Evolutionary conservation across 345 rosid species (phyloP).

Genomic region (Toxicodendron radicans): DNA sequence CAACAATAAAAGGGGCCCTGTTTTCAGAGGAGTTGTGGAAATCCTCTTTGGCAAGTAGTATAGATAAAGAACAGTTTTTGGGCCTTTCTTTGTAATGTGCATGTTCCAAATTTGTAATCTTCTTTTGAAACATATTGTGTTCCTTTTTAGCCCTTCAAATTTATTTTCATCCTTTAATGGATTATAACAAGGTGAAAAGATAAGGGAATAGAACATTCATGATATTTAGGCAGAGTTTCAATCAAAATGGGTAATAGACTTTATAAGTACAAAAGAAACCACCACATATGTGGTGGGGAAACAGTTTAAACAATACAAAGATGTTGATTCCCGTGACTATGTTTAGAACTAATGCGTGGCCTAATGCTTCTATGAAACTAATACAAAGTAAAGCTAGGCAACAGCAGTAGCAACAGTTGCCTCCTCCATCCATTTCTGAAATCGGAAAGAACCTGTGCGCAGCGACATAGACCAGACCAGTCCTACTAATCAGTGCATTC

Average conservation of each 20-base stretch:
- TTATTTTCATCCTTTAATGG: too few species aligned
- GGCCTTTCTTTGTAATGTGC: background rate
- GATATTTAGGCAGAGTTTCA: background rate
- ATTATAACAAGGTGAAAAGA: too few species aligned
- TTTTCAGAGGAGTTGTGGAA: slow-evolving; percentile 38
- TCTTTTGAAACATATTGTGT: too few species aligned
- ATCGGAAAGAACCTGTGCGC: background rate
- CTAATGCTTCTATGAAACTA: background rate
- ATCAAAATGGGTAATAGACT: background rate
- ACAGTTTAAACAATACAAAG: background rate
- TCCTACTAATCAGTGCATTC: slow-evolving; percentile 58
- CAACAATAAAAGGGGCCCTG: slow-evolving; percentile 44
- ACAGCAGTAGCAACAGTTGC: background rate
- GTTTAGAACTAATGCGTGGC: background rate
- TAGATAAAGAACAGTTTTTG: background rate
- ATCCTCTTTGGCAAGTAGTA: slow-evolving; percentile 50
- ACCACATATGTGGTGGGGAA: background rate
- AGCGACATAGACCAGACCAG: background rate
- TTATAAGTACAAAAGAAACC: background rate
- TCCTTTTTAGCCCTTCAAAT: too few species aligned
- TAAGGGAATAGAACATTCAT: too few species aligned
- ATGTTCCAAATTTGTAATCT: background rate
- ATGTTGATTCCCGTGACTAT: slow-evolving; percentile 11
- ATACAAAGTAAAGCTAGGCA: background rate
- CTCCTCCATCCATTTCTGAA: too few species aligned